phyloP scores from a whole-genome alignment of 2,329 filamentous ascomycete genomes.

The Fusarium pininemorale region DNA sequence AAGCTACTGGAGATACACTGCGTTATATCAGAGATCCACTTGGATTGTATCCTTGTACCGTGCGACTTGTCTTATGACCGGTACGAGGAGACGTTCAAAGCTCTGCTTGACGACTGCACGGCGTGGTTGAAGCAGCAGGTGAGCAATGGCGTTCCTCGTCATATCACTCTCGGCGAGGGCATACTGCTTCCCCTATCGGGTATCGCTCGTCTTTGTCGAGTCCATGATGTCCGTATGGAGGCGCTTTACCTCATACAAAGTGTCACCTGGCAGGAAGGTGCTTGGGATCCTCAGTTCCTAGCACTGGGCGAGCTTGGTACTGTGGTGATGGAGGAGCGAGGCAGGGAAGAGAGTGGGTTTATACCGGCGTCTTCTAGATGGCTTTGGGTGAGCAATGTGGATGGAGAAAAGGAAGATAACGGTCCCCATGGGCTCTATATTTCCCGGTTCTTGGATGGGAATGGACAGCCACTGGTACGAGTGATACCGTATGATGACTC shows the following conservation, averaged over 20 bases:
- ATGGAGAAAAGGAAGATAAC: neutral
- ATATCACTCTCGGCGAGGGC: neutral
- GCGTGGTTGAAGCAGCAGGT: neutral
- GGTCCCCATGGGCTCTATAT: neutral
- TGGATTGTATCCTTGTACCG: neutral
- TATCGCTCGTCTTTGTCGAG: neutral
- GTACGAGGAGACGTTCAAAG: neutral
- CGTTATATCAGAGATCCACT: neutral
- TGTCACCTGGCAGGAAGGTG: neutral
- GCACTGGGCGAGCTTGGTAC: neutral
- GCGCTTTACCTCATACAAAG: neutral
- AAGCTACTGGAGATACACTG: neutral
- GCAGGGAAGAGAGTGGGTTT: neutral
- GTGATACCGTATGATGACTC: neutral
- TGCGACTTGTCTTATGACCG: neutral
- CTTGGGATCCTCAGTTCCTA: neutral
- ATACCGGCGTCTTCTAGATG: neutral
- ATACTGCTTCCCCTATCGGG: neutral
- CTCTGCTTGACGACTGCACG: neutral
- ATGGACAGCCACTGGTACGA: neutral
- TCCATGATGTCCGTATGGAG: neutral
- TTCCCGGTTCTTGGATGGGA: neutral
- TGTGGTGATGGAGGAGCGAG: neutral
- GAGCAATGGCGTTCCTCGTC: neutral
- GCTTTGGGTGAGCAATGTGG: neutral